A percentile compares a stretch with the other conserved stretches of the same genome.
Evolutionary conservation across 495 filamentous ascomycete species (phyloP).

Genomic region (Aspergillus wentii): DNA sequence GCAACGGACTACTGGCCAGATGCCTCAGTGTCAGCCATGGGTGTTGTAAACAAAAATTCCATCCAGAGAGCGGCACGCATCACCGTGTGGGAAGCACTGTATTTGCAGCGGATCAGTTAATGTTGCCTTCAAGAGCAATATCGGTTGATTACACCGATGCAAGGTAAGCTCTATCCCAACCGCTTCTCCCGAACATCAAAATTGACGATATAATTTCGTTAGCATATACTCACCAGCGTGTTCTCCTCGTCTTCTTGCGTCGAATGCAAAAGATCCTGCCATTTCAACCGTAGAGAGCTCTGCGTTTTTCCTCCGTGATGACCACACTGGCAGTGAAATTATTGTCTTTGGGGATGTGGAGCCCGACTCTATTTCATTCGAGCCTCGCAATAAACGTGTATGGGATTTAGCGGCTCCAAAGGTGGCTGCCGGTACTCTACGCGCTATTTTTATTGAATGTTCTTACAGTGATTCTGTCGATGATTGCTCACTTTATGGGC

Average conservation of each 20-base stretch:
- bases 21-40: constrained; percentile 82
- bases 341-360: constrained; percentile 96
- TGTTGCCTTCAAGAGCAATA: constrained; percentile 22
- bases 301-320: constrained; percentile 83
- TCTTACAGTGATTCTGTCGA: constrained; percentile 75
- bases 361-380: constrained; percentile 77
- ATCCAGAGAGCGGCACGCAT: constrained; percentile 39
- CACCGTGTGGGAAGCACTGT: constrained; percentile 53
- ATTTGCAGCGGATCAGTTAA: constrained; percentile 30
- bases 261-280: constrained; percentile 17
- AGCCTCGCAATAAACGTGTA: constrained; percentile 70
- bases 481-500: constrained; percentile 76
- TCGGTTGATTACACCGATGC: constrained; percentile 28
- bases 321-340: constrained; percentile 63
- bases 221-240: constrained; percentile 27
- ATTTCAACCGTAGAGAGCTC: constrained; percentile 67
- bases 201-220: background rate
- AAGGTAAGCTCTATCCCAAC: constrained; percentile 16
- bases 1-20: constrained; percentile 74
- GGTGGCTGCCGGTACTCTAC: constrained; percentile 60
- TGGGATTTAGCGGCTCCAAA: constrained; percentile 87
- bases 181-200: background rate
- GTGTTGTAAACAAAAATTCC: constrained; percentile 69
- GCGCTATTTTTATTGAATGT: constrained; percentile 91
- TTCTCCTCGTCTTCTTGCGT: constrained; percentile 19